Evolutionary conservation across 1,139 yeast species (phyloP).

Genomic region (Blastobotrys malaysiensis): DNA sequence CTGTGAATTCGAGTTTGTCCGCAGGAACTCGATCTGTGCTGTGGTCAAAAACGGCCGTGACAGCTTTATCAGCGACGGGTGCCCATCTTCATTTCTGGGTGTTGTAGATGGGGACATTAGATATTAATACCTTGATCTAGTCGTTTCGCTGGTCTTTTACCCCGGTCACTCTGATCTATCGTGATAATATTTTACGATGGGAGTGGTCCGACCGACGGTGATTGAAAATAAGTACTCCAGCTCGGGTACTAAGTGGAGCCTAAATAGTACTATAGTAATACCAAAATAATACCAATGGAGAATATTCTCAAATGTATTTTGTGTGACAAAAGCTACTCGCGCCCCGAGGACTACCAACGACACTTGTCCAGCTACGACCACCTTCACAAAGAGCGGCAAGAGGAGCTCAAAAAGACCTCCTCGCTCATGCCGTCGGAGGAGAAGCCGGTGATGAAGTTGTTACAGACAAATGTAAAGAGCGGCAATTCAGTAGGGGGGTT

Average conservation of each 20-base stretch:
- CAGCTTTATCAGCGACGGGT: constrained; percentile 22
- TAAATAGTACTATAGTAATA: no score
- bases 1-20: constrained; percentile 16
- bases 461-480: constrained; percentile 2
- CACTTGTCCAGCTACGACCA: constrained; percentile 4
- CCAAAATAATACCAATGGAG: background rate
- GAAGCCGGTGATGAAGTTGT: constrained; percentile 2
- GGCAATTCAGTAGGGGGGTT: background rate
- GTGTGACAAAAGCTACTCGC: constrained; percentile 1
- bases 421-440: constrained; percentile 7
- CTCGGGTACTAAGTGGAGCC: no score
- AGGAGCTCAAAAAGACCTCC: background rate
- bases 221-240: no score
- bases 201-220: background rate
- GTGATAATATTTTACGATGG: background rate
- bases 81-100: constrained; percentile 3
- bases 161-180: background rate
- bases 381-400: constrained; percentile 1
- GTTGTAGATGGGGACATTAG: background rate
- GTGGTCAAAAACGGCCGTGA: constrained; percentile 22
- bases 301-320: constrained; percentile 1
- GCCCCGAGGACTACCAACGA: constrained; percentile 2
- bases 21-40: constrained; percentile 21
- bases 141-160: background rate
- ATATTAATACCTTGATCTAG: background rate